phyloP scores from a whole-genome alignment of 176 grass and related monocot species.

The Carex kokanica region DNA sequence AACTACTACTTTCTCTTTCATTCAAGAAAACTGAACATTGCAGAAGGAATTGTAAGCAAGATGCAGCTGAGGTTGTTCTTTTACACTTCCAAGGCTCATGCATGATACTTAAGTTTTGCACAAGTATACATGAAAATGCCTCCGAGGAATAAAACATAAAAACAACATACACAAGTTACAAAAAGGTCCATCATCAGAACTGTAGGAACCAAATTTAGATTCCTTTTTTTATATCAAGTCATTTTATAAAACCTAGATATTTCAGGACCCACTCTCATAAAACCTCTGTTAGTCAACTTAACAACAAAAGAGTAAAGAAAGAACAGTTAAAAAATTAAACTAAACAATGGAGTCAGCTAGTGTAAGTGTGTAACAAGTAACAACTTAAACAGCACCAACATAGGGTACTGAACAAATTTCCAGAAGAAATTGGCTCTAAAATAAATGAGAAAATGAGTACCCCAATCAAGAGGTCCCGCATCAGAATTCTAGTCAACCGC shows the following conservation, averaged over 20 bases:
- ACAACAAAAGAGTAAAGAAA: background rate
- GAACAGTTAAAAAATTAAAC: background rate
- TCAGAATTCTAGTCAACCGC: slow-evolving; percentile 83
- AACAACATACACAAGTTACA: background rate
- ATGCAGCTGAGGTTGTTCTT: background rate
- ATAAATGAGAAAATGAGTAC: slow-evolving; percentile 39
- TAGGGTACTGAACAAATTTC: background rate
- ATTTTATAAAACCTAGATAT: background rate
- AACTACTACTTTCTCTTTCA: background rate
- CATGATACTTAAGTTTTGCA: background rate
- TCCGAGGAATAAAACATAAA: background rate
- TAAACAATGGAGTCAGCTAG: background rate
- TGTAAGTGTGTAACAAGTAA: background rate
- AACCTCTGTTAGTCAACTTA: background rate
- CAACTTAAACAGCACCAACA: background rate
- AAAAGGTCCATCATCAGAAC: too few species aligned
- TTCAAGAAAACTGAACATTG: background rate
- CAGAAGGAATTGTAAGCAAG: background rate
- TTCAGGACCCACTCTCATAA: background rate
- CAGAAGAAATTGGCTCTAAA: background rate
- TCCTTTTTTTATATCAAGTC: background rate
- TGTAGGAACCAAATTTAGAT: too few species aligned
- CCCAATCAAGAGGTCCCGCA: slow-evolving; percentile 97
- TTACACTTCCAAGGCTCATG: background rate
- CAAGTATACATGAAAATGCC: background rate